Base-by-base conservation (phyloP, 495 filamentous ascomycete genomes). In the Ascobolus immersus region DNA sequence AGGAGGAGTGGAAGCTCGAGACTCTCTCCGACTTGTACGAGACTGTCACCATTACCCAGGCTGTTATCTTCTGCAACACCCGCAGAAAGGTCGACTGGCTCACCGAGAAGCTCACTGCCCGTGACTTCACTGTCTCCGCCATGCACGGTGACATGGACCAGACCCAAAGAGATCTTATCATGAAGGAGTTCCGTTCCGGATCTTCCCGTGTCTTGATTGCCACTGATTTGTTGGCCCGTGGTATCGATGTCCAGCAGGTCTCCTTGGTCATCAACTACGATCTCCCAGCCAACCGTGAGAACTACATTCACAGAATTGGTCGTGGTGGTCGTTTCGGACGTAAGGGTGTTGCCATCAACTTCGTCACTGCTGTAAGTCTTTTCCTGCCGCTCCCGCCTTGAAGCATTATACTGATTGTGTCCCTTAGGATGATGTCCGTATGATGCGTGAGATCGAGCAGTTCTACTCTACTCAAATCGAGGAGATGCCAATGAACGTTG, bases 81-180 rank as follows among this genome's bases (percentile, higher is more conserved):
- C 75, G 89, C 50, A 68, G 86, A 59, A 96, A 96, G 81, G 86
- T 96, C 51, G 86, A 96, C 64, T 96, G 86, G 86, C 73, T 96
- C 43, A 96, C 86, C 41, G 84, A 93, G 62, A 96, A 93, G 69
- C 79, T 96, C 53, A 77, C 78, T 45, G 76, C 77, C 46, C 78
- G 79, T 59, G 81, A 96, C 62, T 96, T 96, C 64, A 96, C 86
- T 23, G 86, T 96, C 52, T 92, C 81, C 28, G 77, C 81, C 50
- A 96, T 96, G 86, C 86, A 96, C 60, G 86, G 86, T 52, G 86
- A 96, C 46, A 96, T 96, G 86, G 78, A 82, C 55, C 86, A 94
- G 63, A 64, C 57, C 43, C 76, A 94, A 64, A 81, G 86, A 62
- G 86, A 96, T 58, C 64, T 82, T 54, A 96, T 96, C 59, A 96